These are phyloP conservation scores for Apiosordaria backusii DNA, from an alignment of 495 filamentous ascomycete species.

Conservation along the genomic window DNA sequence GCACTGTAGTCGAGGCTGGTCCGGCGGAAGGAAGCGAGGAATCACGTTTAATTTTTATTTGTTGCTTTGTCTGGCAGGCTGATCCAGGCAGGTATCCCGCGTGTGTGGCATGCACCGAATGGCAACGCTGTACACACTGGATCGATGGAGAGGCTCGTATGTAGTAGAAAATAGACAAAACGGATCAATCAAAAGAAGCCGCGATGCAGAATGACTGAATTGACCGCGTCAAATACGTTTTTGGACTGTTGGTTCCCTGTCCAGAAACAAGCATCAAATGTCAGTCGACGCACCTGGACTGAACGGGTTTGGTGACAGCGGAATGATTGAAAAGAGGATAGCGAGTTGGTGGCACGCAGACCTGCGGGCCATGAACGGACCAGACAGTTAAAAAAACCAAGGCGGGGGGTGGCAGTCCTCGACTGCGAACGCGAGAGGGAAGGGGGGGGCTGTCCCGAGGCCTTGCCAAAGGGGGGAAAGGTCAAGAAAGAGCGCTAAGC, in stretches of 20 bases:
- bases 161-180: constrained; percentile 2
- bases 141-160: constrained; percentile 2
- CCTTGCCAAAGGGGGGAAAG: constrained; percentile 26
- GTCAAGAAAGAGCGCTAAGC: constrained; percentile 9
- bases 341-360: constrained; percentile 51
- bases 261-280: constrained; percentile 40
- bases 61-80: constrained; percentile 35
- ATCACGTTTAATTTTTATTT: constrained; percentile 42
- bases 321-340: constrained; percentile 60
- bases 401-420: constrained; percentile 45
- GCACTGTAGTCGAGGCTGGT: constrained; percentile 52
- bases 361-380: constrained; percentile 44
- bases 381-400: constrained; percentile 47
- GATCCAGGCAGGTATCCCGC: constrained; percentile 29
- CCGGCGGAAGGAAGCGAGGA: constrained; percentile 48
- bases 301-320: constrained; percentile 57
- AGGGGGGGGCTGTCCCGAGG: constrained; percentile 16
- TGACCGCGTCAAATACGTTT: constrained; percentile 38
- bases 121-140: background rate
- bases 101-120: constrained; percentile 32
- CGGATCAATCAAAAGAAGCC: constrained; percentile 19
- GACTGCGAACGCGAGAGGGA: constrained; percentile 9
- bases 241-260: constrained; percentile 43
- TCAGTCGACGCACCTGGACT: constrained; percentile 38
- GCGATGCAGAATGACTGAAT: constrained; percentile 26